Evolutionary conservation across 257 asterid genomes (phyloP), one percentile per base, ranked within the genome.

Genomic region (Mitragyna speciosa): DNA sequence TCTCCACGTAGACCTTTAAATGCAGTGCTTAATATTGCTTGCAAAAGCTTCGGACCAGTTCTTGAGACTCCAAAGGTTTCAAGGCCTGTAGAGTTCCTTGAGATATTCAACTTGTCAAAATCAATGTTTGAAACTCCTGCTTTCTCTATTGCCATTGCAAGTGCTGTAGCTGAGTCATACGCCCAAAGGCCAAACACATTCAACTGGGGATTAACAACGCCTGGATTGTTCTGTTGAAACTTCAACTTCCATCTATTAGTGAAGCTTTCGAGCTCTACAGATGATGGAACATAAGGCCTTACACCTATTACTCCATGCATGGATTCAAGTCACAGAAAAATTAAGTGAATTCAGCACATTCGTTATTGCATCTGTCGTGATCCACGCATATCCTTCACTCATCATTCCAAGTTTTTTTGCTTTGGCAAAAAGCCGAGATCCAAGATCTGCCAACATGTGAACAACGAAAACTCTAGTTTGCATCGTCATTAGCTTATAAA

Each of bases 381-480:
- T n/a, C n/a, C n/a, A n/a, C n/a, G n/a, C n/a, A n/a, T n/a, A n/a
- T n/a, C n/a, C n/a, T n/a, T n/a, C n/a, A n/a, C n/a, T n/a, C n/a
- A n/a, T n/a, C n/a, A n/a, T n/a, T n/a, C n/a, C n/a, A n/a, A n/a
- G n/a, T n/a, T n/a, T n/a, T n/a, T n/a, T n/a, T 2, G 89, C 91
- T 56, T 10, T 80, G 26, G 66, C 5, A 72, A 88, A 84, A 7
- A 87, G 73, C 24, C 85, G 86, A 33, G 86, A 39, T 11, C 86
- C 91, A 6, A 88, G 85, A 12, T 19, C 15, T 0, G 14, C 6
- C 30, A 33, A 14, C 85, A 87, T 73, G 70, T 88, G 90, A 45
- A 85, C 87, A 0, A 88, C 41, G 78, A 88, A 88, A 31, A 88
- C 90, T 67, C 90, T 52, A 2, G 89, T 86, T 19, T 86, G 86